These are phyloP conservation scores for Ligustrum vulgare DNA, from an alignment of 257 asterid genomes.

Conservation along the genomic window DNA sequence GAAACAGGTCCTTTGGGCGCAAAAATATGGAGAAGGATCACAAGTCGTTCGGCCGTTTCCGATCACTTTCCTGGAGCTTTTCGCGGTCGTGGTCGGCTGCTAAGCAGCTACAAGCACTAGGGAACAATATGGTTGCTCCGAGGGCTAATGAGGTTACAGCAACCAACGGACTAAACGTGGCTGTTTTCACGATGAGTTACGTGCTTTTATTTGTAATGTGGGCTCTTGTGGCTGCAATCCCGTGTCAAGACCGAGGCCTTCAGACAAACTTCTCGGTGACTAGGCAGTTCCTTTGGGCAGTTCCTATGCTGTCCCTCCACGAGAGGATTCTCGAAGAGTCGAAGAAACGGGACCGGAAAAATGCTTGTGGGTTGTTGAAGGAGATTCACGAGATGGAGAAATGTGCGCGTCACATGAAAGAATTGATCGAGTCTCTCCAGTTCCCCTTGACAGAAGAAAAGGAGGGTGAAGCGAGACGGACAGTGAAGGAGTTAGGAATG, in stretches of 20 bases:
- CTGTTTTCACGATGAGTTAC: too few relatives aligned
- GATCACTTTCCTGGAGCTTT: constrained; percentile 36
- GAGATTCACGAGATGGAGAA: too few relatives aligned
- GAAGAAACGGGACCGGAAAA: too few relatives aligned
- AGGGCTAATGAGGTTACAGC: not conserved
- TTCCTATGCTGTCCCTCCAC: too few relatives aligned
- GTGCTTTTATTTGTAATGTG: too few relatives aligned
- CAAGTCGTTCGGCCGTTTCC: constrained; percentile 16
- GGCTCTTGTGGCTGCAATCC: too few relatives aligned
- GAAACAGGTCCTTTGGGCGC: constrained; percentile 31
- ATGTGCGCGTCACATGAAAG: constrained; percentile 6
- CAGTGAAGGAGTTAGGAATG: constrained; percentile 25
- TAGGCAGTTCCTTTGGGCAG: too few relatives aligned
- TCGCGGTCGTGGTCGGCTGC: constrained; percentile 36
- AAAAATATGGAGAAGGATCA: constrained; percentile 17
- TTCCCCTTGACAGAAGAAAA: constrained; percentile 31
- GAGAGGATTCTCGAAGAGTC: too few relatives aligned
- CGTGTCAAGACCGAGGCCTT: too few relatives aligned
- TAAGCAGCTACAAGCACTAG: constrained; percentile 34
- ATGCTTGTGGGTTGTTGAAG: too few relatives aligned
- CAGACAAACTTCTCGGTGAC: too few relatives aligned
- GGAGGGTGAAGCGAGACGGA: constrained; percentile 24
- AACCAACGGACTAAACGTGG: too few relatives aligned
- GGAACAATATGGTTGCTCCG: constrained; percentile 28
- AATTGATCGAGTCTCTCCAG: constrained; percentile 26